These are phyloP conservation scores for Curvularia eragrostidis DNA, from an alignment of 2,329 filamentous ascomycete species.

Conservation along the genomic window DNA sequence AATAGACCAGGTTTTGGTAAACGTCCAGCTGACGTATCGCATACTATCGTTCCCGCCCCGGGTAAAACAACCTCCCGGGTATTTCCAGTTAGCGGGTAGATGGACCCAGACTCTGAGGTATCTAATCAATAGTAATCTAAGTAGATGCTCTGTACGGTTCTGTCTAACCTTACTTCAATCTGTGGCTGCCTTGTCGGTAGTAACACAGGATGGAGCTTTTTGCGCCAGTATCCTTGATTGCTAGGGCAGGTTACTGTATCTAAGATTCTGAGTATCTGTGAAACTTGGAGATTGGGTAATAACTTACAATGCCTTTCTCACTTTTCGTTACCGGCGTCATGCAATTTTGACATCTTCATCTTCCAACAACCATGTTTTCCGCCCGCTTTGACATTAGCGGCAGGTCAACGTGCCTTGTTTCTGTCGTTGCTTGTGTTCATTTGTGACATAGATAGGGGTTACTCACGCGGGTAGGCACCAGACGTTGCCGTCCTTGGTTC, in stretches of 20 bases:
- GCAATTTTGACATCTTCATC: conserved; percentile 12
- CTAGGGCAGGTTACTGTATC: conserved; percentile 23
- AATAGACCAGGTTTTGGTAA: conserved; percentile 24
- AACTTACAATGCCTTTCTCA: conserved; percentile 20
- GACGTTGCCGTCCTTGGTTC: conserved; percentile 8
- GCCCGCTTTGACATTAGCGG: conserved; percentile 11
- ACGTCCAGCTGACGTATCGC: conserved; percentile 34
- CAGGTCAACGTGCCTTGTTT: conserved; percentile 16
- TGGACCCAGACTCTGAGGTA: conserved; percentile 25
- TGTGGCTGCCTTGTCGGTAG: conserved; percentile 30
- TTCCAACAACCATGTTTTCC: conserved; percentile 21
- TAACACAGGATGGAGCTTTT: conserved; percentile 32
- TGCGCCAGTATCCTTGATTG: conserved; percentile 35
- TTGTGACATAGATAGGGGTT: conserved; percentile 26
- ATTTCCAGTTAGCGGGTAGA: conserved; percentile 33
- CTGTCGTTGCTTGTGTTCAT: conserved; percentile 31
- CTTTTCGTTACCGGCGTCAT: conserved; percentile 16
- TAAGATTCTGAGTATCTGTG: conserved; percentile 19
- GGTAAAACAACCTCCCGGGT: conserved; percentile 31
- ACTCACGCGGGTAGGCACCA: conserved; percentile 31
- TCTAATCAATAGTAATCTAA: conserved; percentile 45
- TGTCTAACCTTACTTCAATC: conserved; percentile 26
- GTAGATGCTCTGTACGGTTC: conserved; percentile 32
- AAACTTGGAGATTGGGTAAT: conserved; percentile 29
- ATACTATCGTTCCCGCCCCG: conserved; percentile 18